Evolutionary conservation across 768 basidiomycete species (phyloP), one percentile per base, ranked within the genome.

Genomic region (Auricularia sp.): DNA sequence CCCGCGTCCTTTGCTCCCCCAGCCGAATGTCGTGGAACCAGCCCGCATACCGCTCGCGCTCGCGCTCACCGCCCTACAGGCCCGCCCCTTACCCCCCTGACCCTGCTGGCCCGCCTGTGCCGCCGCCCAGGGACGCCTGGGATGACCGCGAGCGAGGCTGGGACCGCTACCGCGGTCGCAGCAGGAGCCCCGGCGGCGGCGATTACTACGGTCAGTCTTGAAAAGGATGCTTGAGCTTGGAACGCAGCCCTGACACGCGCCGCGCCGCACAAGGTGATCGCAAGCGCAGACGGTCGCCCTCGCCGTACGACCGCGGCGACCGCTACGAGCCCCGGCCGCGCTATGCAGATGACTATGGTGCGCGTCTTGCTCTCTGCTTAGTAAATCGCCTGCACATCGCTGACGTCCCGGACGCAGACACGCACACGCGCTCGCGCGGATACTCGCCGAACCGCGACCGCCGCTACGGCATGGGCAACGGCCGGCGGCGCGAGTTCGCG

Each of bases 261-360:
- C 29, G 29, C 29, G 29, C 29, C 29, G 43, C 3, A 44, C 11
- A 21, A 18, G 47, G 75, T 77, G 86, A 81, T 64, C 80, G 90
- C 66, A 93, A 93, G 73, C 86, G 91, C 66, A 85, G 91, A 66
- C 81, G 91, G 67, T 93, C 91, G 21, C 68, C 76, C 66, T 90
- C 89, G 29, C 91, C 91, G 12, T 91, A 88, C 69, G 91, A 93
- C 71, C 81, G 56, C 56, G 56, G 91, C 65, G 90, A 91, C 64
- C 78, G 91, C 54, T 92, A 87, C 71, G 91, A 92, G 65, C 87
- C 91, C 62, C 82, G 91, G 61, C 90, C 90, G 42, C 83, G 91
- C 61, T 91, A 90, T 71, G 84, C 76, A 65, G 91, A 93, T 62
- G 89, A 92, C 70, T 87, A 86, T 74, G 90, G 91, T 91, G 80